Base-by-base conservation (phyloP, 208 protist species). In the Trypanosoma boissoni region DNA sequence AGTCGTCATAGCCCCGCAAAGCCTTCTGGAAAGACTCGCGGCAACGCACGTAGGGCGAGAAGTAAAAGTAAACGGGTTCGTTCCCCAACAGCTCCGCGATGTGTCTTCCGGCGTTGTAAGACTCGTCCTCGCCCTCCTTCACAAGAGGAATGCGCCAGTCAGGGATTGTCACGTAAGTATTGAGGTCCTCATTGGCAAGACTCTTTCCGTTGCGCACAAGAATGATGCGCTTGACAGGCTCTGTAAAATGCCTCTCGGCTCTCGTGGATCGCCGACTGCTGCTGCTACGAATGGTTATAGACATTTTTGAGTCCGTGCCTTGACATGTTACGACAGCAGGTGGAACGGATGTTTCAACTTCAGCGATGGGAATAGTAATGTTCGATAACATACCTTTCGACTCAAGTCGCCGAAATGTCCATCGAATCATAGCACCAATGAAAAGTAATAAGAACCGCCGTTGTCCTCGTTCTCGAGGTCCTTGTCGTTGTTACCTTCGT, bases 91-190 rank as follows among this genome's bases (percentile, higher is more conserved):
- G 43, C 43, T 82, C 72, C 1, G 79, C 78, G n/a, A 98, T 55
- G 36, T 76, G 57, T 10, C 67, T 60, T 0, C 94, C 94, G 5
- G 90, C 77, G 24, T 62, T 60, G 18, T 80, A 55, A 23, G 76
- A 78, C 73, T 96, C 76, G 27, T 61, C 55, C 27, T 80, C 73
- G 26, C 94, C 94, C 21, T 80, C 71, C 42, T 80, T 61, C 2
- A 88, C 78, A 21, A 97, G 77, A 1, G 75, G 74, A 66, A 97
- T 96, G 56, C 91, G 74, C 86, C 87, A 96, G 71, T 97, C 94
- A 0, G 91, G 88, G 2, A 74, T 92, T 28, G 60, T 57, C 32
- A 91, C 80, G 61, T 92, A 87, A 3, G 68, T 58, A 24, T 63
- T 72, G 55, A 82, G 63, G 45, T 96, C 76, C 24, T 82, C 79